Evolutionary conservation across 1,139 yeast genomes (phyloP).

Genomic region (Protomyces pachydermus): DNA sequence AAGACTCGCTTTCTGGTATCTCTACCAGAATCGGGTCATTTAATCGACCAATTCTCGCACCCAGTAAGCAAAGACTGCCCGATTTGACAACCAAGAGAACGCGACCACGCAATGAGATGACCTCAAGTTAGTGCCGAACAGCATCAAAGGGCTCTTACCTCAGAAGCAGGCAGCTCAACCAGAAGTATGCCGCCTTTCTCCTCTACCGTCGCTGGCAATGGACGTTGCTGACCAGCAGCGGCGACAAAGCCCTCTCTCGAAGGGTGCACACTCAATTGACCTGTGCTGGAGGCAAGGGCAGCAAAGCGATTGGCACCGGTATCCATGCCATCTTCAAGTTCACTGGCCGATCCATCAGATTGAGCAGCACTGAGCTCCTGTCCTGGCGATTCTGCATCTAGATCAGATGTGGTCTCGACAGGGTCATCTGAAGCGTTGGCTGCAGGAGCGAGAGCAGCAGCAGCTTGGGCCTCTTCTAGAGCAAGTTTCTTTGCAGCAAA

Average conservation of each 20-base stretch:
- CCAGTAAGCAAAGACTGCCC: neutral
- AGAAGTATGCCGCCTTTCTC: neutral
- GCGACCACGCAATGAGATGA: neutral
- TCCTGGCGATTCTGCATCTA: neutral
- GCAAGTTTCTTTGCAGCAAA: conserved; percentile 14
- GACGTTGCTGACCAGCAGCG: neutral
- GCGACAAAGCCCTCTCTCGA: neutral
- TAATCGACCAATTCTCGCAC: neutral
- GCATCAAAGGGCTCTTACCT: neutral
- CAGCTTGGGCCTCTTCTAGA: conserved; percentile 2
- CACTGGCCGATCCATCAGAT: neutral
- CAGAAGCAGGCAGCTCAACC: neutral
- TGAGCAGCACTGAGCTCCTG: neutral
- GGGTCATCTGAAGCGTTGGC: neutral
- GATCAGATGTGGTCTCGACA: neutral
- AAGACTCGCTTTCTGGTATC: neutral
- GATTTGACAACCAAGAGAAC: neutral
- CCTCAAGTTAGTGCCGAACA: neutral
- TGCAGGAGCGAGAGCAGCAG: neutral
- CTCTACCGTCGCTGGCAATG: neutral
- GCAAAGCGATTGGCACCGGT: neutral
- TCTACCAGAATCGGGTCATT: neutral
- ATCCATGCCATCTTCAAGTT: neutral
- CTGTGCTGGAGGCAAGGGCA: neutral
- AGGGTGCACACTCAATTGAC: neutral